phyloP scores from a whole-genome alignment of 169 alveolate species.

The Cryptosporidium ryanae region DNA sequence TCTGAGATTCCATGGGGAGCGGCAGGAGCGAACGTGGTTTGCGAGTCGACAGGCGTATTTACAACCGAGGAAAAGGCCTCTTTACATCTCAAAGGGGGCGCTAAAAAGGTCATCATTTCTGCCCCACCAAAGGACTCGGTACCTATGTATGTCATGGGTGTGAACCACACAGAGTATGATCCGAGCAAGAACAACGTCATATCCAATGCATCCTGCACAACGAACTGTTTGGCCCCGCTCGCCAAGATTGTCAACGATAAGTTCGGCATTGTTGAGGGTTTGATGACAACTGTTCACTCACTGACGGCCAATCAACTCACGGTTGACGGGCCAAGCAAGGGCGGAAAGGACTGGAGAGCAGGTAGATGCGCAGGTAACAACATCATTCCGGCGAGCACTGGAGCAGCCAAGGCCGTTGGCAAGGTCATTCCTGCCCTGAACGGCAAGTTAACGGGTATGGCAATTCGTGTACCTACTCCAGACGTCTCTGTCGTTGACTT shows the following conservation, averaged over 20 bases:
- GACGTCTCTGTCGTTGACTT: constrained; percentile 99
- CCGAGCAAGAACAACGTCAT: constrained; percentile 89
- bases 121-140: constrained; percentile 98
- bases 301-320: constrained; percentile 98
- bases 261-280: constrained; percentile 98
- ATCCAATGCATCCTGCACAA: constrained; percentile 99
- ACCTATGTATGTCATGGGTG: constrained; percentile 99
- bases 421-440: constrained; percentile 97
- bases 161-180: constrained; percentile 93
- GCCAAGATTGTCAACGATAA: constrained; percentile 97
- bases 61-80: constrained; percentile 93
- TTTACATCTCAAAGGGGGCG: constrained; percentile 97
- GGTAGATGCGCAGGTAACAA: constrained; percentile 98
- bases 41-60: constrained; percentile 99
- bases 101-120: constrained; percentile 97
- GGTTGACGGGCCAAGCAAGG: constrained; percentile 99
- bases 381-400: constrained; percentile 99
- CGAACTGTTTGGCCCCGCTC: constrained; percentile 99
- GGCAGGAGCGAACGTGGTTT: constrained; percentile 94
- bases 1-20: constrained; percentile 97
- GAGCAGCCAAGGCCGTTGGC: constrained; percentile 99
- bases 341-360: constrained; percentile 99
- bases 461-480: constrained; percentile 99
- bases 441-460: constrained; percentile 99
- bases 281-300: constrained; percentile 99